phyloP scores from a whole-genome alignment of 2,329 filamentous ascomycete species.

The Colletotrichum eleusines region DNA sequence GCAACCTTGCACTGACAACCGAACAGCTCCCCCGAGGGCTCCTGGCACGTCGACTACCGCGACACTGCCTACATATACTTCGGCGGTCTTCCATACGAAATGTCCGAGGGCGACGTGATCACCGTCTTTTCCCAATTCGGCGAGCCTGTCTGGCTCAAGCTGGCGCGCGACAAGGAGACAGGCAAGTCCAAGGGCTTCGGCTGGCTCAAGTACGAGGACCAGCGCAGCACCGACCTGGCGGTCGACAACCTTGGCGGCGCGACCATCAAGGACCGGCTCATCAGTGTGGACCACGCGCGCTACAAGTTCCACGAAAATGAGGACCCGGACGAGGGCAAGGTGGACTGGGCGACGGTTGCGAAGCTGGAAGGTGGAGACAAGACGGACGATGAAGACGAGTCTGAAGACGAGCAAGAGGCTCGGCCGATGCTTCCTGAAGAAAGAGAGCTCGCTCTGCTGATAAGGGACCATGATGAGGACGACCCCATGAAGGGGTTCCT shows the following conservation, averaged over 20 bases:
- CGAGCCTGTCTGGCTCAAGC: conserved; percentile 92
- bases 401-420: conserved; percentile 56
- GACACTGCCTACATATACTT: conserved; percentile 98
- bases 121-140: conserved; percentile 98
- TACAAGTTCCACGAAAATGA: conserved; percentile 91
- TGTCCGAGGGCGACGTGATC: conserved; percentile 95
- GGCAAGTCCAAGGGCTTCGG: conserved; percentile 95
- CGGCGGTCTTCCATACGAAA: conserved; percentile 90
- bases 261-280: conserved; percentile 80
- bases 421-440: conserved; percentile 84
- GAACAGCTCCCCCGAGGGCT: conserved; percentile 81
- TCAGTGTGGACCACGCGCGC: conserved; percentile 91
- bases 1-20: conserved; percentile 45
- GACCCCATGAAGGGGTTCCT: conserved; percentile 97
- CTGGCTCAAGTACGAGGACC: conserved; percentile 98
- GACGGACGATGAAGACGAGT: conserved; percentile 58
- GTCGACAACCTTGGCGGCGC: conserved; percentile 96
- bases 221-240: conserved; percentile 93
- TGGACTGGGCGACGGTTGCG: conserved; percentile 71
- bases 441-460: conserved; percentile 78
- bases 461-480: conserved; percentile 89
- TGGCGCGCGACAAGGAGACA: conserved; percentile 94
- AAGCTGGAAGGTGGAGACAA: conserved; percentile 64
- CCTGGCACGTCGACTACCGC: conserved; percentile 97
- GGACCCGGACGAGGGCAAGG: conserved; percentile 68